Base-by-base conservation (phyloP, 257 asterid genomes). In the Ehretia macrophylla region DNA sequence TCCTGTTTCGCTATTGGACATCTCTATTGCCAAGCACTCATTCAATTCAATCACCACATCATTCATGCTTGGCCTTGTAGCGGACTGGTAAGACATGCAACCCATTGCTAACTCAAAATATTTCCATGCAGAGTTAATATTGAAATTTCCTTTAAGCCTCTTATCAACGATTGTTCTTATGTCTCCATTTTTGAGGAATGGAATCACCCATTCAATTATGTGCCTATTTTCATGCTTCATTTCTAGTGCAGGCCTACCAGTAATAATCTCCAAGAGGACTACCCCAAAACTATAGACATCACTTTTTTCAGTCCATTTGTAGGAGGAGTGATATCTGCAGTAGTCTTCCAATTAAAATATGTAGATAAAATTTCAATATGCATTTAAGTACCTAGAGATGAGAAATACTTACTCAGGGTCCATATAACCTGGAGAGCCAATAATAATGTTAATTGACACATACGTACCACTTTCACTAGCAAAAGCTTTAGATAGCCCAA, bases 211-310 rank as follows among this genome's bases (percentile, higher is more conserved):
- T 40, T 91, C 98, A 44, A 82, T 91, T 66, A 91, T 72, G 69
- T 77, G 74, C 18, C 87, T 94, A 0, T 87, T 96, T 0, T 85
- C 94, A 53, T 72, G 73, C 8, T 20, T 62, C 35, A 87, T 64
- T 47, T 83, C 94, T 5, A 85, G 48, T 0, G 96, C 96, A 13
- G 83, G 83, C 11, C 78, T 75, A 57, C 98, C 98, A 0, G 96
- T 91, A 51, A 91, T 80, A 1, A 91, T 79, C 71, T 91, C 98
- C 63, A 91, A 58, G 38, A 91, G 85, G 89, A 91, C 75, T 40
- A 91, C 72, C 4, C 98, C 98, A 18, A 67, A 91, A 0, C 96
- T 87, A 68, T 81, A 91, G 11, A 88, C 85, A 40, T 91, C 98
- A 0, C 96, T 87, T 39, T 87, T 91, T 53, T 91, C 98, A 1